Conservation (phyloP, 306 rosid genomes). For the Vigna nakashimae region DNA sequence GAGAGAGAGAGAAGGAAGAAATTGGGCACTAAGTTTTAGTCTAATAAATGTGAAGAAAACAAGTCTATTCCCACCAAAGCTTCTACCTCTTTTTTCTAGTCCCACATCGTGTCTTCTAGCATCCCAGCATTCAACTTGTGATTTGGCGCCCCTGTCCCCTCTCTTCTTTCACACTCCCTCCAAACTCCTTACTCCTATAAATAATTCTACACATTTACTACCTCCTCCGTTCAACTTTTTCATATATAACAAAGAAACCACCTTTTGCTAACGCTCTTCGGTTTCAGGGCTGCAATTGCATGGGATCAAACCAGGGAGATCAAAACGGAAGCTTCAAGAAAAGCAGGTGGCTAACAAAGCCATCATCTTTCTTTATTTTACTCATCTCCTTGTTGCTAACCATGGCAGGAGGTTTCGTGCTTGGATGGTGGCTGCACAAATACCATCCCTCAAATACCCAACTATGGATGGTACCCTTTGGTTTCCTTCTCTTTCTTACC, state of each 20-base stretch:
- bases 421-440: conserved; percentile 73
- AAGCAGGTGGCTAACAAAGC: conserved; percentile 23
- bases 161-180: neutral
- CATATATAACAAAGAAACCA: too few relatives aligned
- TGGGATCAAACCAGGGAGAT: conserved; percentile 58
- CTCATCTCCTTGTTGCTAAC: conserved; percentile 48
- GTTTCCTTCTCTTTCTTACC: conserved; percentile 69
- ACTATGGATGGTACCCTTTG: conserved; percentile 91
- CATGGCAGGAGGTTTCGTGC: conserved; percentile 55
- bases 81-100: too few relatives aligned
- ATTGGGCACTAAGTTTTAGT: too few relatives aligned
- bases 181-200: too few relatives aligned
- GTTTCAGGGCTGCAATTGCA: conserved; percentile 21
- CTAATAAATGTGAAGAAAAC: too few relatives aligned
- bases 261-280: neutral
- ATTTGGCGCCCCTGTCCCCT: neutral
- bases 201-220: too few relatives aligned
- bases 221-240: too few relatives aligned
- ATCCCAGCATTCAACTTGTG: too few relatives aligned
- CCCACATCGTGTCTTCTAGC: too few relatives aligned
- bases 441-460: conserved; percentile 59
- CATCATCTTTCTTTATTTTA: conserved; percentile 34
- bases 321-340: conserved; percentile 37
- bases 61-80: too few relatives aligned
- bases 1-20: too few relatives aligned